A percentile compares a stretch with the other conserved stretches of the same genome.
phyloP scores from a whole-genome alignment of 2,329 filamentous ascomycete genomes.

The Trichocomaceae sp. region DNA sequence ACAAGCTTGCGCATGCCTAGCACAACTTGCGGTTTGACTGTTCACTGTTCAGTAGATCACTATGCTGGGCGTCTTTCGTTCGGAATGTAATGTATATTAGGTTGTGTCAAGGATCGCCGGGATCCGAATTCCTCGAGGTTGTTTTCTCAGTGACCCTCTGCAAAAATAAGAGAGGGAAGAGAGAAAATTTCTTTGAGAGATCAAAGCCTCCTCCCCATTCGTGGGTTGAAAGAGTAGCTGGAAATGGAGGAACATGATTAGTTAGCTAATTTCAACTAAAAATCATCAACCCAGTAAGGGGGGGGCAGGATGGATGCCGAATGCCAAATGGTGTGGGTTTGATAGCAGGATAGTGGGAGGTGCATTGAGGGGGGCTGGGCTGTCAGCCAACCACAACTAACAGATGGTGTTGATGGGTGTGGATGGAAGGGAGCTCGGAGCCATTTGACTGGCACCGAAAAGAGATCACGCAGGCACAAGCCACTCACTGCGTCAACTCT shows the following conservation, averaged over 20 bases:
- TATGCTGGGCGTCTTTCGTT: conserved; percentile 4
- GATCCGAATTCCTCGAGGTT: background rate
- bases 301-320: conserved; percentile 1
- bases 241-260: conserved; percentile 9
- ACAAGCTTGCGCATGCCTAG: background rate
- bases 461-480: conserved; percentile 25
- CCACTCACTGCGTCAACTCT: conserved; percentile 16
- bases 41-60: conserved; percentile 1
- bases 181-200: conserved; percentile 5
- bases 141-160: background rate
- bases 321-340: conserved; percentile 3
- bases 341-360: background rate
- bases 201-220: conserved; percentile 8
- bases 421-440: conserved; percentile 11
- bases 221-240: conserved; percentile 5
- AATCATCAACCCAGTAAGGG: conserved; percentile 7
- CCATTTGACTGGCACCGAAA: conserved; percentile 10
- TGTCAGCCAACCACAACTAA: conserved; percentile 13
- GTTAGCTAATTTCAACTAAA: conserved; percentile 6
- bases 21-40: background rate
- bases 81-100: conserved; percentile 9
- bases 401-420: conserved; percentile 4
- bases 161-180: conserved; percentile 2
- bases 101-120: conserved; percentile 3
- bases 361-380: conserved; percentile 3